Evolutionary conservation across 805 yeast genomes (phyloP).

Genomic region (Lipomyces chichibuensis): DNA sequence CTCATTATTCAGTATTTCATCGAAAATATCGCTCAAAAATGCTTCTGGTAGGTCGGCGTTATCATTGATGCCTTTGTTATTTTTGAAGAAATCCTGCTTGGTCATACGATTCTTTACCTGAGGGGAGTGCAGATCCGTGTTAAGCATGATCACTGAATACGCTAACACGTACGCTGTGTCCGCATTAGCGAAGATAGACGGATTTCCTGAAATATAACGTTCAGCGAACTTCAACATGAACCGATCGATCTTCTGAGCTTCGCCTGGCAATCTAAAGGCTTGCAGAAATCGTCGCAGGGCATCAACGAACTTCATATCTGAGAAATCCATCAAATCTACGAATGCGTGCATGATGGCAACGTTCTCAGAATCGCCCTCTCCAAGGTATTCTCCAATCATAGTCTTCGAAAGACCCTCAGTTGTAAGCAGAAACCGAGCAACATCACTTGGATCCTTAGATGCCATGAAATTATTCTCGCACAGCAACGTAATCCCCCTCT

Average conservation of each 20-base stretch:
- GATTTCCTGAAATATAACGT: conserved; percentile 84
- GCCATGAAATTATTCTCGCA: conserved; percentile 65
- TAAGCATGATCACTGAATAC: conserved; percentile 89
- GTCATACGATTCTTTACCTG: conserved; percentile 90
- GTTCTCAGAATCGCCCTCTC: conserved; percentile 80
- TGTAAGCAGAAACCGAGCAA: conserved; percentile 72
- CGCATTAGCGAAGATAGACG: conserved; percentile 66
- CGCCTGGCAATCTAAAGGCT: conserved; percentile 93
- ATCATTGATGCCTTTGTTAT: conserved; percentile 91
- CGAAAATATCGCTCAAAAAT: conserved; percentile 65
- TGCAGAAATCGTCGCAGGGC: conserved; percentile 86
- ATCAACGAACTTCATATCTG: conserved; percentile 69
- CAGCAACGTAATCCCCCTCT: conserved; percentile 70
- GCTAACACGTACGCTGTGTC: conserved; percentile 90
- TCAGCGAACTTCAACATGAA: conserved; percentile 97
- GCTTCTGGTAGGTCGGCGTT: conserved; percentile 81
- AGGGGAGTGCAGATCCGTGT: conserved; percentile 92
- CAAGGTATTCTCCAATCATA: conserved; percentile 85
- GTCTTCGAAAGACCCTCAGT: conserved; percentile 80
- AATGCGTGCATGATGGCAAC: conserved; percentile 89
- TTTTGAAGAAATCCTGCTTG: conserved; percentile 78
- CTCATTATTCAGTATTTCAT: conserved; percentile 81
- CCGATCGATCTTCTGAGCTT: conserved; percentile 95
- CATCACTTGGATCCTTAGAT: conserved; percentile 61
- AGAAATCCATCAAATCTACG: conserved; percentile 84